Percentiles rank a stretch among this genome's conserved stretches.
phyloP scores from a whole-genome alignment of 176 grass and related monocot genomes.

The Melocanna baccifera region DNA sequence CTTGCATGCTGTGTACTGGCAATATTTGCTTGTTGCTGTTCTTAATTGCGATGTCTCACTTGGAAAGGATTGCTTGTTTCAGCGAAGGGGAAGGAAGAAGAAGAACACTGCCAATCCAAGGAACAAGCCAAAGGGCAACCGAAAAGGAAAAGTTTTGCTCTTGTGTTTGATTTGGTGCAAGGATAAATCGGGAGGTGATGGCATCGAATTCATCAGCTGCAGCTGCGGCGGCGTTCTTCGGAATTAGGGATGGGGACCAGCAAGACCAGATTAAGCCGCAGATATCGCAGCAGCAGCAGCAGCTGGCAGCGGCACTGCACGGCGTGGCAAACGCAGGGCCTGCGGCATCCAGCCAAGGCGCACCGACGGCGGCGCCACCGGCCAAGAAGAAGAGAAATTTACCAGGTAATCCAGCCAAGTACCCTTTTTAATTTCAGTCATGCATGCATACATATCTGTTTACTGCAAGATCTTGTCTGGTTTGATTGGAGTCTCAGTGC shows the following conservation, averaged over 20 bases:
- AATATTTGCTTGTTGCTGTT: background rate
- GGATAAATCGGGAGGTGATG: constrained; percentile 51
- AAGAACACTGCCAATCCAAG: constrained; percentile 29
- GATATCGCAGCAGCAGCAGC: constrained; percentile 56
- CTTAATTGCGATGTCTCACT: constrained; percentile 39
- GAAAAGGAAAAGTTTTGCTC: background rate
- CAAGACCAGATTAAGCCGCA: constrained; percentile 79
- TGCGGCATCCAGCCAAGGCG: constrained; percentile 12
- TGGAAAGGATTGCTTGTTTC: constrained; percentile 39
- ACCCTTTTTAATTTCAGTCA: constrained; percentile 32
- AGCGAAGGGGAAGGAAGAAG: constrained; percentile 32
- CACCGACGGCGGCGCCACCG: constrained; percentile 34
- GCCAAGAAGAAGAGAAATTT: constrained; percentile 92
- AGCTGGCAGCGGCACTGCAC: constrained; percentile 41
- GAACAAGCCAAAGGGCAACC: constrained; percentile 17
- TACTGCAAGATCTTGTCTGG: constrained; percentile 38
- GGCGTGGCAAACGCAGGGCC: constrained; percentile 17
- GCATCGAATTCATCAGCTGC: constrained; percentile 79
- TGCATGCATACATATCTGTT: constrained; percentile 37
- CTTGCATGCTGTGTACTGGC: constrained; percentile 46
- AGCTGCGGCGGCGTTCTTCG: constrained; percentile 62
- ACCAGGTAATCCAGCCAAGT: constrained; percentile 72
- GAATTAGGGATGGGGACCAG: constrained; percentile 82
- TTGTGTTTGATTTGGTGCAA: constrained; percentile 11
- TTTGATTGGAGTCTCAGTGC: constrained; percentile 39